Base-by-base conservation (phyloP, 805 yeast genomes). In the Wickerhamiella bombiphila region DNA sequence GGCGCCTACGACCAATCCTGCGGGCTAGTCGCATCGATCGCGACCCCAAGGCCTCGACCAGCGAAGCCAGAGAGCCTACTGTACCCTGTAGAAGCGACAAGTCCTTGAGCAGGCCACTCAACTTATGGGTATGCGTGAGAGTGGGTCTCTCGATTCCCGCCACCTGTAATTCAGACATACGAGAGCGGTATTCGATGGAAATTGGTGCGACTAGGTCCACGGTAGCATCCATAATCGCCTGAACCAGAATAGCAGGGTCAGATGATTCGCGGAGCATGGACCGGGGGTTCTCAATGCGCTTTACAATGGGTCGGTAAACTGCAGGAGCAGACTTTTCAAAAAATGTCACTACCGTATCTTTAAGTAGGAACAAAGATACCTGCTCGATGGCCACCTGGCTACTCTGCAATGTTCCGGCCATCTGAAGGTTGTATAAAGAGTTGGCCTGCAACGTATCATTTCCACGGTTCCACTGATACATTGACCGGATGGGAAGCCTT, bases 291-390 rank as follows among this genome's bases (percentile, higher is more conserved):
- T 61, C 50, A 24, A 73, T 56, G 19, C 78, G 59, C 2, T 67
- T 53, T 20, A 72, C 53, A 8, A 73, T 62, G 1, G 78, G 76
- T 25, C 57, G 56, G 38, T 68, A 73, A 18, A 73, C 61, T 34
- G 68, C 72, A 32, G 63, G 61, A 4, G 73, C 74, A 3, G 72
- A 63, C 42, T 69, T 66, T 48, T 73, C 79, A 49, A 73, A 72
- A 44, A 73, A 69, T 0, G 77, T 63, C 3, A 73, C 61, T 9
- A 73, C 67, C 0, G 72, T 64, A 32, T 64, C 60, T 5, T 58
- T 52, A 14, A 66, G 55, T 14, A 73, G 41, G 42, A 66, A 73
- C 34, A 72, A 51, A 0, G 76, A 68, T 2, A 68, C 68, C 48
- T 73, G 78, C 48, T 73, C 79, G 8, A 69, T 56, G 0, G 72